Evolutionary conservation across 2,329 filamentous ascomycete species (phyloP).

Genomic region (Colletotrichum siamense): DNA sequence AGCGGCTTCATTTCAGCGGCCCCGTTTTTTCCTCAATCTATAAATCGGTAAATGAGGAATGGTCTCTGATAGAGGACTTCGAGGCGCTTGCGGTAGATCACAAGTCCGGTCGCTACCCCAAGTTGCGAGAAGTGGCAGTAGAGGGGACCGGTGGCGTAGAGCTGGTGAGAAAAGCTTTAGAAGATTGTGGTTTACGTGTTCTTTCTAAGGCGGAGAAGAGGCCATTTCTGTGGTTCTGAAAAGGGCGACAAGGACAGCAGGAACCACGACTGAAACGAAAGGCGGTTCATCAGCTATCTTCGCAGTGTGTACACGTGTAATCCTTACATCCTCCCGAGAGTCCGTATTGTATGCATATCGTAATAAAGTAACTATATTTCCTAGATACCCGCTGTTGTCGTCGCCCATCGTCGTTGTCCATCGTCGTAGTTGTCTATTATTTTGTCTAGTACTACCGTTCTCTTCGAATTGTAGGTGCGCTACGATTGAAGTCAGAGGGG

Average conservation of each 20-base stretch:
- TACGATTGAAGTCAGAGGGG: no score
- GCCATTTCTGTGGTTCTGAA: not conserved
- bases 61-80: not conserved
- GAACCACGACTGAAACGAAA: not conserved
- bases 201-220: not conserved
- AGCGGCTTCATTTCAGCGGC: not conserved
- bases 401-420: no score
- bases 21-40: not conserved
- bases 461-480: no score
- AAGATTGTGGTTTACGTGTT: accelerated
- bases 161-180: not conserved
- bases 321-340: not conserved
- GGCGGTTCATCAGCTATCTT: no score
- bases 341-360: no score
- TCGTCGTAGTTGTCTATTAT: no score
- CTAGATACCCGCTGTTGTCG: no score
- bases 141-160: accelerated
- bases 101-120: not conserved
- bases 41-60: no score
- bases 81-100: not conserved
- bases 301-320: not conserved
- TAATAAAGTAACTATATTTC: no score
- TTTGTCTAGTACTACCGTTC: no score
- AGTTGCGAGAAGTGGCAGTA: not conserved
- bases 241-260: not conserved